Evolutionary conservation across 2,329 filamentous ascomycete genomes (phyloP).

Genomic region (Diplocarpon rosae): DNA sequence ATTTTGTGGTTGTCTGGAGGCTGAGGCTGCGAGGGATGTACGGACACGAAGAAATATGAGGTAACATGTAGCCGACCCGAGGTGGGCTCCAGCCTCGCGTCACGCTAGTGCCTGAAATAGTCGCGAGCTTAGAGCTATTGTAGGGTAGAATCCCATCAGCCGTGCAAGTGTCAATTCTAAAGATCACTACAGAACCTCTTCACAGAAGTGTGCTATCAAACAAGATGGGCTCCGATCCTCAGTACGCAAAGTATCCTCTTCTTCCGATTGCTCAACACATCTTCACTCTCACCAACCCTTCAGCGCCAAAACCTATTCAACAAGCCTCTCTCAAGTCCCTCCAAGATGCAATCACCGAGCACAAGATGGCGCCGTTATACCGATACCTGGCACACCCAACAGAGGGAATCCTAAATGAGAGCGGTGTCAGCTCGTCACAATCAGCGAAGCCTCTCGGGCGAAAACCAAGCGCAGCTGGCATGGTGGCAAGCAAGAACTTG

Average conservation of each 20-base stretch:
- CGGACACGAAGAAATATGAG: not conserved
- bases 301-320: constrained; percentile 54
- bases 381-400: constrained; percentile 71
- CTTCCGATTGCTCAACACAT: constrained; percentile 75
- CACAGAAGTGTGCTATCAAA: not conserved
- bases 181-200: constrained; percentile 1
- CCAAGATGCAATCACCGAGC: constrained; percentile 70
- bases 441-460: constrained; percentile 47
- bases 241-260: constrained; percentile 76
- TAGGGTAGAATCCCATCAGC: constrained; percentile 4
- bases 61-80: constrained; percentile 4
- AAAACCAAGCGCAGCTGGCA: constrained; percentile 60
- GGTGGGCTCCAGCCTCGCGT: constrained; percentile 15
- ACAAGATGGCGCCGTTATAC: constrained; percentile 84
- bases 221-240: constrained; percentile 66
- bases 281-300: constrained; percentile 76
- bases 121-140: constrained; percentile 15
- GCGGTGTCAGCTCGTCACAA: constrained; percentile 35
- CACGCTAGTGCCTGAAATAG: constrained; percentile 22
- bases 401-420: constrained; percentile 46
- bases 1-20: not conserved
- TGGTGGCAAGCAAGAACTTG: constrained; percentile 62
- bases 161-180: constrained; percentile 3
- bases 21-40: not conserved
- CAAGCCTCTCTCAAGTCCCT: constrained; percentile 62